Conservation (phyloP, 495 filamentous ascomycete genomes). For the Neurospora sp. region DNA sequence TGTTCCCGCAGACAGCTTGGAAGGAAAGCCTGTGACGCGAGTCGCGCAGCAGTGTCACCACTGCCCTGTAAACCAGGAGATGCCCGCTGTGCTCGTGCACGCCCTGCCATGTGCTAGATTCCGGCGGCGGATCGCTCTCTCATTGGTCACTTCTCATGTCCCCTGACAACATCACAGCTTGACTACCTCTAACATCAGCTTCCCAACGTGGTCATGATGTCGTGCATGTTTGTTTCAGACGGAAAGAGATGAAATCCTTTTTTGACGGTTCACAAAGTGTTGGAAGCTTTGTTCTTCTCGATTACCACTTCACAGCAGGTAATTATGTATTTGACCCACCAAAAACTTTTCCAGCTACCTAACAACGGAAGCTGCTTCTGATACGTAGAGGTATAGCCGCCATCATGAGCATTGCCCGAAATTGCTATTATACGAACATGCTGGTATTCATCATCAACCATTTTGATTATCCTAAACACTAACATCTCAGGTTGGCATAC, state of each 20-base stretch:
- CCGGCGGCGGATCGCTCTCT: background rate
- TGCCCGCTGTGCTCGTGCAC: background rate
- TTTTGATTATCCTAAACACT: background rate
- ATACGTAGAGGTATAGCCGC: background rate
- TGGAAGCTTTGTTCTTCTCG: background rate
- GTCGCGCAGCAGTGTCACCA: constrained; percentile 12
- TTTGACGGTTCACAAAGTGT: background rate
- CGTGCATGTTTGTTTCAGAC: background rate
- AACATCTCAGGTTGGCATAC: background rate
- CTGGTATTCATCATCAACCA: background rate
- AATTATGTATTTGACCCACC: background rate
- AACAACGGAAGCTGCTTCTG: background rate
- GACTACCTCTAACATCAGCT: background rate
- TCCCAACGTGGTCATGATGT: too few relatives aligned
- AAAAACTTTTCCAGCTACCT: background rate
- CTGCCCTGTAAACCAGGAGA: background rate
- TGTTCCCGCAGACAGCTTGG: background rate
- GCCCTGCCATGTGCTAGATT: background rate
- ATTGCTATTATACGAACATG: background rate
- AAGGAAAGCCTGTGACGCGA: constrained; percentile 13
- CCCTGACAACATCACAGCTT: background rate
- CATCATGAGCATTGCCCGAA: background rate
- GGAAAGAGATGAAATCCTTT: background rate
- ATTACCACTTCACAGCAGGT: background rate
- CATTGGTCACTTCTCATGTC: background rate